Evolutionary conservation across 208 protist genomes (phyloP).

Genomic region (Acanthamoeba rhysodes): DNA sequence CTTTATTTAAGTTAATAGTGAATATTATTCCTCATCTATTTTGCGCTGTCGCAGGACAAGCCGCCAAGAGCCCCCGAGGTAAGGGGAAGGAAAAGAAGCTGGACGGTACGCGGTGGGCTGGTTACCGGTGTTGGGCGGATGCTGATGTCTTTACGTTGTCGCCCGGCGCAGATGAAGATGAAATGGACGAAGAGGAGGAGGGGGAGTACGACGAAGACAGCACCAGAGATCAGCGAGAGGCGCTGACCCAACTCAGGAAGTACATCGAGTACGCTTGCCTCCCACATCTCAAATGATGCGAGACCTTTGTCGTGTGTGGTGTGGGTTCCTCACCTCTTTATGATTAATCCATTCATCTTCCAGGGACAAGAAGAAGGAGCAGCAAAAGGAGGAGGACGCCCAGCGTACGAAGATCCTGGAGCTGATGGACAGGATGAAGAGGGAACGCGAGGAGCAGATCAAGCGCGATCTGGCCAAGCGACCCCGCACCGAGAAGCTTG

Average conservation of each 20-base stretch:
- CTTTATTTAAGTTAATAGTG: neutral
- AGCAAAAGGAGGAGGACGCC: slow-evolving; percentile 24
- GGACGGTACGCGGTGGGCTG: neutral
- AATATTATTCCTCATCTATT: neutral
- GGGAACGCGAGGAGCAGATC: neutral
- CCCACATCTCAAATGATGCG: neutral
- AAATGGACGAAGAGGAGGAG: slow-evolving; percentile 12
- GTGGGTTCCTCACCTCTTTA: neutral
- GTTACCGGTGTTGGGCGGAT: neutral
- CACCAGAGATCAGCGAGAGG: neutral
- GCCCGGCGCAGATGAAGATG: neutral
- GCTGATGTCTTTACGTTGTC: neutral
- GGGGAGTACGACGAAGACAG: neutral
- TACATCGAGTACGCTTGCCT: neutral
- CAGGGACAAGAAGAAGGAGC: slow-evolving; percentile 23
- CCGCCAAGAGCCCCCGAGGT: neutral
- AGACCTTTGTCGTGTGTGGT: neutral
- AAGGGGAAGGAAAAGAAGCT: slow-evolving; percentile 18
- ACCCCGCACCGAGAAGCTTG: neutral
- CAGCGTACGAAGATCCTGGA: neutral
- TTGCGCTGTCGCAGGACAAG: neutral
- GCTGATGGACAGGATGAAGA: neutral
- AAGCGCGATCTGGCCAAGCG: slow-evolving; percentile 17
- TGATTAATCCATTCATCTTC: neutral
- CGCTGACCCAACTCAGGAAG: neutral